phyloP scores from a whole-genome alignment of 306 rosid genomes.

The Astragalus glycyphyllos region DNA sequence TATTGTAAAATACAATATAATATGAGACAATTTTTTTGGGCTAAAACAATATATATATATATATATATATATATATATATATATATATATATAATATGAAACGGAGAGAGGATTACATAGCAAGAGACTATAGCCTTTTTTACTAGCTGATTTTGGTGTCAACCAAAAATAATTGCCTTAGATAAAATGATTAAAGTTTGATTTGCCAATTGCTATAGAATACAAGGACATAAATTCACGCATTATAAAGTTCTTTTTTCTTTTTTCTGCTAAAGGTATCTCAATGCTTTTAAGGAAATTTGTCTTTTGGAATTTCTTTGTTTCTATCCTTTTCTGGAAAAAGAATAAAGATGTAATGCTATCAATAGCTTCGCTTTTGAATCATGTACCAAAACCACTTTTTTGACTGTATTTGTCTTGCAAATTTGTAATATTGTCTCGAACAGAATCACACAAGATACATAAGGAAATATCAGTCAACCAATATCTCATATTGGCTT shows the following conservation, averaged over 20 bases:
- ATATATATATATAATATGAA: no score
- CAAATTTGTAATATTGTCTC: background rate
- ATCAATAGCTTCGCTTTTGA: slow-evolving; percentile 36
- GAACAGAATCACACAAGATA: slow-evolving; percentile 9
- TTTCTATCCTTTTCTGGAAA: slow-evolving; percentile 40
- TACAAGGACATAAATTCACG: slow-evolving; percentile 31
- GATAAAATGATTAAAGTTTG: slow-evolving; percentile 43
- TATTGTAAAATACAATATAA: no score
- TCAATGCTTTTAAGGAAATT: slow-evolving; percentile 6
- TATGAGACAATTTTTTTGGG: no score
- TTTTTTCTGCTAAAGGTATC: background rate
- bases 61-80: no score
- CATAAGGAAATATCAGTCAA: no score
- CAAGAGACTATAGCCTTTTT: slow-evolving; percentile 39
- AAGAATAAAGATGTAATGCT: slow-evolving; percentile 33
- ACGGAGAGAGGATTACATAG: no score
- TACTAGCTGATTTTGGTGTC: slow-evolving; percentile 37
- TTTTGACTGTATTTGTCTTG: slow-evolving; percentile 36
- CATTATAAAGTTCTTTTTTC: slow-evolving; percentile 21
- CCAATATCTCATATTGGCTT: no score
- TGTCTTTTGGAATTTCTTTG: background rate
- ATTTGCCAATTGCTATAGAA: slow-evolving; percentile 15
- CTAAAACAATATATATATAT: no score
- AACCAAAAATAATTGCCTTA: slow-evolving; percentile 39
- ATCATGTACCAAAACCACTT: slow-evolving; percentile 17